These are phyloP conservation scores for Lavandula angustifolia DNA, from an alignment of 257 asterid genomes.

Conservation along the genomic window DNA sequence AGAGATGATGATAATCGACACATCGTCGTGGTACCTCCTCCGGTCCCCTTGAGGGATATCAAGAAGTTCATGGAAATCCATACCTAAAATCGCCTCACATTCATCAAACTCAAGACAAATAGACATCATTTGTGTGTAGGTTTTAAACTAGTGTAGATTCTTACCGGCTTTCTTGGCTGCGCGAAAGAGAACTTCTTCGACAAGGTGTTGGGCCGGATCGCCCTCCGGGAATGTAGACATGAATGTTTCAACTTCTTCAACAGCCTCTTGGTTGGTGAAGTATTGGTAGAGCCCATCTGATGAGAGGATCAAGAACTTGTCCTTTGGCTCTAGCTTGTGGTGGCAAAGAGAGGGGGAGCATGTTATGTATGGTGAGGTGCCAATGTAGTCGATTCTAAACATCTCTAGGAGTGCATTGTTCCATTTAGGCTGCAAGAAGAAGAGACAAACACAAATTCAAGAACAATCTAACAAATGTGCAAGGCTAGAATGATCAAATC, in stretches of 20 bases:
- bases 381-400: slow-evolving; percentile 84
- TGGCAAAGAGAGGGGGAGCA: slow-evolving; percentile 78
- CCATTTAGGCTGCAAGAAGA: slow-evolving; percentile 79
- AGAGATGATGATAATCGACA: slow-evolving; percentile 80
- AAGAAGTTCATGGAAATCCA: slow-evolving; percentile 80
- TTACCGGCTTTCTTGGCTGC: slow-evolving; percentile 98
- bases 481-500: not conserved
- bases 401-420: slow-evolving; percentile 83
- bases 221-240: slow-evolving; percentile 88
- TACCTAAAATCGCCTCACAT: slow-evolving; percentile 46
- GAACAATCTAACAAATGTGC: not conserved
- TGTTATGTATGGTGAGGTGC: slow-evolving; percentile 73
- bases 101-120: slow-evolving; percentile 5
- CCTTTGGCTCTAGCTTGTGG: slow-evolving; percentile 66
- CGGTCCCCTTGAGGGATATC: slow-evolving; percentile 95
- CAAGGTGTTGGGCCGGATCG: slow-evolving; percentile 97
- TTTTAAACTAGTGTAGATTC: not conserved
- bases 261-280: slow-evolving; percentile 90
- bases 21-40: slow-evolving; percentile 87
- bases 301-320: slow-evolving; percentile 85
- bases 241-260: slow-evolving; percentile 78
- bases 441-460: slow-evolving; percentile 14
- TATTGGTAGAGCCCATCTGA: slow-evolving; percentile 97
- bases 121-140: not conserved
- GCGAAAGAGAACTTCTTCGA: slow-evolving; percentile 88